Evolutionary conservation across 768 basidiomycete species (phyloP).

Genomic region (Termitomyces sp.): DNA sequence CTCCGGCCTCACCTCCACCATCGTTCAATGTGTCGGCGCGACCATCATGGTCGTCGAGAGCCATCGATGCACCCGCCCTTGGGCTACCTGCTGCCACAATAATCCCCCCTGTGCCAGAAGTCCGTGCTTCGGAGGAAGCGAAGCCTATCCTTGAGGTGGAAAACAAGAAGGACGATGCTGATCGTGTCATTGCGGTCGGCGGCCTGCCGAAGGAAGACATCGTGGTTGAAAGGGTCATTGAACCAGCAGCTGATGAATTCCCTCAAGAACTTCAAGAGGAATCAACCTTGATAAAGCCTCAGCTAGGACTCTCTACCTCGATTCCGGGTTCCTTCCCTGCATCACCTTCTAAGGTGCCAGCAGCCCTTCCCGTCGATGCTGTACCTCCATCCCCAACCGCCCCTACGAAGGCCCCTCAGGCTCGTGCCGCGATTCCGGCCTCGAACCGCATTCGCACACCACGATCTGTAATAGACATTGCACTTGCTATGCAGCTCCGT

Average conservation of each 20-base stretch:
- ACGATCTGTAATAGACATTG: conserved; percentile 57
- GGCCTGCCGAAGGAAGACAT: not conserved
- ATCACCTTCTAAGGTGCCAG: not conserved
- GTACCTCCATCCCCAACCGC: not conserved
- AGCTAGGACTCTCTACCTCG: not conserved
- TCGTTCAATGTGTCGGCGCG: conserved; percentile 1
- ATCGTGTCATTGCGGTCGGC: not conserved
- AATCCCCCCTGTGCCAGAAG: not conserved
- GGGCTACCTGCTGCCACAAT: conserved; percentile 22
- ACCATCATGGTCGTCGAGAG: conserved; percentile 40
- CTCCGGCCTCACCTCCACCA: conserved; percentile 38
- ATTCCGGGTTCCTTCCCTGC: not conserved
- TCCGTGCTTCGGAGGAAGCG: not conserved
- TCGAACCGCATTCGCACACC: conserved; percentile 16
- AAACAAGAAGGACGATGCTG: not conserved
- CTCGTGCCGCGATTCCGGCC: not conserved
- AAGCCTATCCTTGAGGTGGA: not conserved
- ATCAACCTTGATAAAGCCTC: not conserved
- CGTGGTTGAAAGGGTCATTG: not conserved
- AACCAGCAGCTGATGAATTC: not conserved
- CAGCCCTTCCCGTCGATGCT: not conserved
- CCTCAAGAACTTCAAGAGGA: not conserved
- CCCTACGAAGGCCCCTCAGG: not conserved
- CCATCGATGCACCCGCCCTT: conserved; percentile 38
- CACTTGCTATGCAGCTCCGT: conserved; percentile 74